A percentile compares a stretch with the other conserved stretches of the same genome.
phyloP scores from a whole-genome alignment of 257 asterid genomes.

The Handroanthus guayacan region DNA sequence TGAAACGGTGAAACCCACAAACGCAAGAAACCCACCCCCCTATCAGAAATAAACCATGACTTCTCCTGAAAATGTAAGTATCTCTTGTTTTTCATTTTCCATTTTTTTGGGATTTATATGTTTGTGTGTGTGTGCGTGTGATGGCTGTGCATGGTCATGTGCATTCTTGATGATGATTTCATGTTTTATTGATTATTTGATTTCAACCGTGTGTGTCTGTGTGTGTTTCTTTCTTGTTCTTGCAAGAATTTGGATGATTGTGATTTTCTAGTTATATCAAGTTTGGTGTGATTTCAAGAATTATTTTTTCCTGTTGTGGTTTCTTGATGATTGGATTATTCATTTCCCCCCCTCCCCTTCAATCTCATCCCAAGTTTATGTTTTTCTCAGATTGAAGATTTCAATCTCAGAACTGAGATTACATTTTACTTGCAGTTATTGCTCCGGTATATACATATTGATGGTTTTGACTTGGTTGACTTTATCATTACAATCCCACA shows the following conservation, averaged over 20 bases:
- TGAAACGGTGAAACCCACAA: conserved; percentile 18
- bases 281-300: not conserved
- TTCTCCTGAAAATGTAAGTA: conserved; percentile 10
- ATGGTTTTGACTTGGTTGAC: conserved; percentile 21
- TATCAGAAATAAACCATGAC: not conserved
- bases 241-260: not conserved
- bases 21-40: not conserved
- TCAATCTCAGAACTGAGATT: not conserved
- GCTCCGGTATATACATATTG: not conserved
- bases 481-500: not conserved
- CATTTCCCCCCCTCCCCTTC: not conserved
- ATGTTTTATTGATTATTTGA: not conserved
- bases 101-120: not conserved
- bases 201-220: not conserved
- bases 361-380: not conserved
- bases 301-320: not conserved
- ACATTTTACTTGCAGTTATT: not conserved
- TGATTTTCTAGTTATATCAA: not conserved
- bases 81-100: not conserved
- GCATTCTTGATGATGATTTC: conserved; percentile 5
- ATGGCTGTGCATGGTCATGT: not conserved
- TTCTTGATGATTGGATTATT: not conserved
- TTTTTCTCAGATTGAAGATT: not conserved
- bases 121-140: not conserved
- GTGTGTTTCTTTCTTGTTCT: not conserved